Base-by-base conservation (phyloP, 306 rosid genomes). In the Boehmeria nivea region DNA sequence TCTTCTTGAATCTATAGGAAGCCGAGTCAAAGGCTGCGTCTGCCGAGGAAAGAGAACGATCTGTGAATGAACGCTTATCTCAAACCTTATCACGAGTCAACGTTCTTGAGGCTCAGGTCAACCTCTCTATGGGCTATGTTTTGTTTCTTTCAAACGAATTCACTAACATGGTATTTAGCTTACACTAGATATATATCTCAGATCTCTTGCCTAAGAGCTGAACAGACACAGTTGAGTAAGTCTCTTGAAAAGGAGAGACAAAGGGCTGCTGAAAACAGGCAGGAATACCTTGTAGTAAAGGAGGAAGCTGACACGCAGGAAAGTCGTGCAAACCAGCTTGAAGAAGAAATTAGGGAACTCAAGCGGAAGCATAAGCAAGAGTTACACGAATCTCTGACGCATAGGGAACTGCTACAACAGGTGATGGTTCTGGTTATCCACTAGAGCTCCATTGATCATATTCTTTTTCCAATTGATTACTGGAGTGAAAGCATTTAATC, bases 101-200 rank as follows among this genome's bases (percentile, higher is more conserved):
- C 71, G 99, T 93, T 78, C 99, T 93, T 39, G 99, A 93, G 82
- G 99, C 96, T 58, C 99, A 93, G 99, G 99, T 93, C 67, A 54
- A 62, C 67, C 43, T 73, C 66, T 65, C 73, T 63, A 22, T 70
- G 18, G 15, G 44, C 61, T 51, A 43, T 63, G 43, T 59, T 66
- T 38, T 58, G 58, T 48, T 48, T 44, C 53, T 17, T 39, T 43
- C 43, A 23, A 56, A 12, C 66, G 67, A 54, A 53, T 50, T 23
- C 44, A 38, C 54, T 22, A 3, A 26, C 19, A 6, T 57, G 53
- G 8, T 12, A 55, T 31, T 40, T 54, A 75, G 76, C 75, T 76
- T 54, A 71, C 55, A 34, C 51, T 16, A 50, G 75, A 49, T 26
- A 49, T 64, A 63, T 65, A 56, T 78, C 81, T 10, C 86, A 93